Evolutionary conservation across 2,329 filamentous ascomycete genomes (phyloP).

Genomic region (Exophiala sp.): DNA sequence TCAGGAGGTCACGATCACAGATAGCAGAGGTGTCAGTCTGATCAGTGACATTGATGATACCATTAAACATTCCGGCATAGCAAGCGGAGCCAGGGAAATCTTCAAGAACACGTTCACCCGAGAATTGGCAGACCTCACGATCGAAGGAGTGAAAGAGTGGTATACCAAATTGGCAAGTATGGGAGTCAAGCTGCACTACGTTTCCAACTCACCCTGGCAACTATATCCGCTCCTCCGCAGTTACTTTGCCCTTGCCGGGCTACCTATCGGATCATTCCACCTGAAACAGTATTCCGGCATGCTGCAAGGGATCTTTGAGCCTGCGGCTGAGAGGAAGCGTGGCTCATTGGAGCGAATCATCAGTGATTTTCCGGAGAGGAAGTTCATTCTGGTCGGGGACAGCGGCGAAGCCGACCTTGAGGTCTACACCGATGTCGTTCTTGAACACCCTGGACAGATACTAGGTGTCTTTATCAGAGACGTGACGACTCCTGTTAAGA

Average conservation of each 20-base stretch:
- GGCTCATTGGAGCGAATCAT: conserved; percentile 78
- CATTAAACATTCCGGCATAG: conserved; percentile 90
- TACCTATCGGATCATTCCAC: conserved; percentile 86
- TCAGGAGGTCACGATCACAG: conserved; percentile 69
- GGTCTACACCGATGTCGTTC: conserved; percentile 88
- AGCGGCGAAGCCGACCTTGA: conserved; percentile 96
- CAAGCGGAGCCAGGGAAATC: conserved; percentile 80
- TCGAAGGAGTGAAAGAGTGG: conserved; percentile 87
- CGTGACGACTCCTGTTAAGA: conserved; percentile 71
- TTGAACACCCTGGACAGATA: conserved; percentile 75
- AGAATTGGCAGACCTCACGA: conserved; percentile 70
- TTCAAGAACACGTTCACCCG: conserved; percentile 94
- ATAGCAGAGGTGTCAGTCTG: conserved; percentile 74
- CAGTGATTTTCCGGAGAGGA: conserved; percentile 79
- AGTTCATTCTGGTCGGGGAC: conserved; percentile 87
- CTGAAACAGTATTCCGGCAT: conserved; percentile 95
- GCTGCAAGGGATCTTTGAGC: conserved; percentile 96
- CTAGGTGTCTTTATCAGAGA: conserved; percentile 90
- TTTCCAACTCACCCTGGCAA: conserved; percentile 99
- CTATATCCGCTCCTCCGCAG: conserved; percentile 82
- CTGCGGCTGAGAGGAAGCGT: conserved; percentile 90
- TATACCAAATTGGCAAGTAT: conserved; percentile 70
- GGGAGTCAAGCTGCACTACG: conserved; percentile 89
- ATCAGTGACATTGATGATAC: conserved; percentile 99
- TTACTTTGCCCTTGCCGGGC: conserved; percentile 71